Evolutionary conservation across 208 protist genomes (phyloP).

Genomic region (Crithidia sp.): DNA sequence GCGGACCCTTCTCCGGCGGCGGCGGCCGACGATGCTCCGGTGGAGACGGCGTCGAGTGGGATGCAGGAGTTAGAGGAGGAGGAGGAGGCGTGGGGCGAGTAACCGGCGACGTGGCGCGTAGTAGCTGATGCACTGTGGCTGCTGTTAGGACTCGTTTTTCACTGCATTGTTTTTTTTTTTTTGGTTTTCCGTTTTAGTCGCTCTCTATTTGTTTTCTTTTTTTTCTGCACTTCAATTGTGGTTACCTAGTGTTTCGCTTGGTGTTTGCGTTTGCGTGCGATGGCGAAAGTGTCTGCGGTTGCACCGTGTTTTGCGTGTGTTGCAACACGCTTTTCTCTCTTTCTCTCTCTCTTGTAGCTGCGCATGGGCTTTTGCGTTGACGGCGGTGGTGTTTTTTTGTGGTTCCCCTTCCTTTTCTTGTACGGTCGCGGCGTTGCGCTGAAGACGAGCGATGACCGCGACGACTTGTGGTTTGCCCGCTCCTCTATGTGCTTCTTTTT

Average conservation of each 20-base stretch:
- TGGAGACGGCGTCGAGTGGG: neutral
- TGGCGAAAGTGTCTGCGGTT: neutral
- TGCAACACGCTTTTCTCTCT: neutral
- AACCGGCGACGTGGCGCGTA: neutral
- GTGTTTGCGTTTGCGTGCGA: neutral
- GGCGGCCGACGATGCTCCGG: neutral
- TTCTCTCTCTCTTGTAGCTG: too few species aligned
- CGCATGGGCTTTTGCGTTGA: too few species aligned
- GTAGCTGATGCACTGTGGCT: neutral
- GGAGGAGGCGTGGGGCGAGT: constrained; percentile 9
- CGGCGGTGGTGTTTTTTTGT: too few species aligned
- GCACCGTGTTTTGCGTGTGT: neutral
- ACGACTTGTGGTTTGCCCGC: too few species aligned
- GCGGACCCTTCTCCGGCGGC: neutral
- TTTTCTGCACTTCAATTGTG: too few species aligned
- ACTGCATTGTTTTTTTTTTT: neutral
- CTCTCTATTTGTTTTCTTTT: neutral
- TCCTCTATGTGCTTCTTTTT: too few species aligned
- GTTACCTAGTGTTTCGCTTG: too few species aligned
- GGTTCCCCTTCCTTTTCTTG: too few species aligned
- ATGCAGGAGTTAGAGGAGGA: constrained; percentile 19
- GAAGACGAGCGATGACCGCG: too few species aligned
- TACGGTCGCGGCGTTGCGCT: neutral
- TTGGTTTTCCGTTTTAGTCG: neutral
- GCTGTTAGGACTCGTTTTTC: neutral